Base-by-base conservation (phyloP, 2,329 filamentous ascomycete genomes). In the Calonectria multiphialidica region DNA sequence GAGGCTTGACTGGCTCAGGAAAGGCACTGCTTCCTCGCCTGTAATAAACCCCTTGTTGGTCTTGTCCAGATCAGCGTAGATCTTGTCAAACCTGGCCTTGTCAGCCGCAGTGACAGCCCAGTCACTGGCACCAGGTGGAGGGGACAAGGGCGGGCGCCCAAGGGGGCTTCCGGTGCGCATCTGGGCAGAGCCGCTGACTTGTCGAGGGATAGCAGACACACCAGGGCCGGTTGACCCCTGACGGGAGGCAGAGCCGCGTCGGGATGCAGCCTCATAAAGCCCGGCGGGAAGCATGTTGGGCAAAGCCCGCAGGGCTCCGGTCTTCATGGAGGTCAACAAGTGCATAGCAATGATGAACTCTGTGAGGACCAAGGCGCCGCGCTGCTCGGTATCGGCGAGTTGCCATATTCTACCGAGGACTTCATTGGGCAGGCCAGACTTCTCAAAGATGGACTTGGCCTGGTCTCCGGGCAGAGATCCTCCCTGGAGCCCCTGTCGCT, bases 291-390 rank as follows among this genome's bases (percentile, higher is more conserved):
- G 89, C 30, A 93, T 91, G 72, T 87, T 93, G 1, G 97, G 97
- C 69, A 98, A 88, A 23, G 90, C 92, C 75, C 95, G 92, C 82
- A 99, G 89, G 35, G 92, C 89, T 25, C 95, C 94, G 15, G 92
- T 93, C 87, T 98, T 98, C 85, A 95, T 95, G 15, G 95, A 98
- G 16, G 95, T 96, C 74, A 99, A 89, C 72, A 99, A 88, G 83
- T 99, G 97, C 97, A 99, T 99, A 55, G 97, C 97, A 80, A 99
- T 97, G 81, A 98, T 94, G 82, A 99, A 99, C 80, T 98, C 97
- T 16, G 95, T 96, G 78, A 93, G 89, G 70, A 96, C 94, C 42
- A 99, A 88, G 37, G 93, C 92, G 63, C 97, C 97, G 66, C 96
- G 92, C 84, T 98, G 95, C 84, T 98, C 96, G 0, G 95, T 97